Evolutionary conservation across 768 basidiomycete species (phyloP).

Genomic region (Suillus weaverae): DNA sequence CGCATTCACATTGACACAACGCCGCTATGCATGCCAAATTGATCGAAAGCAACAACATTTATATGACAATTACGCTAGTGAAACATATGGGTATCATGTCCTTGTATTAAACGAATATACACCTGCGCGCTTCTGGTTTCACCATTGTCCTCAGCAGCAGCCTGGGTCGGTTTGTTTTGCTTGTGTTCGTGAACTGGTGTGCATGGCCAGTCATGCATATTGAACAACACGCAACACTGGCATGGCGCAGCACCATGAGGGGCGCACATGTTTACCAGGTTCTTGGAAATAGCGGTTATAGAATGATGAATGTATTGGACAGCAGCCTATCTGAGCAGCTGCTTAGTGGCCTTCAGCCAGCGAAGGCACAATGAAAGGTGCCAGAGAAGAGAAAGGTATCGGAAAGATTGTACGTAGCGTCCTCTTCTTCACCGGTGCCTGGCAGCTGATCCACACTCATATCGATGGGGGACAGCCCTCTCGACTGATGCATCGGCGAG

Average conservation of each 20-base stretch:
- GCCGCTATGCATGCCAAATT: not conserved
- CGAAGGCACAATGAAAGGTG: not conserved
- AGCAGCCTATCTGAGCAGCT: not conserved
- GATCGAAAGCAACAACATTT: not conserved
- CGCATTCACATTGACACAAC: too few relatives aligned
- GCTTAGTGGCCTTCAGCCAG: not conserved
- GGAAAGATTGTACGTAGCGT: not conserved
- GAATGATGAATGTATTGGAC: not conserved
- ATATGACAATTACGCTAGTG: not conserved
- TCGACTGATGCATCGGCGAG: not conserved
- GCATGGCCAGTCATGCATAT: not conserved
- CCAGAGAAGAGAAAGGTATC: not conserved
- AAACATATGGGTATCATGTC: not conserved
- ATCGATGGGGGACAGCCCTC: constrained; percentile 5
- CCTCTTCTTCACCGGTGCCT: not conserved
- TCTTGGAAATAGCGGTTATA: not conserved
- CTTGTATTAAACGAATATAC: not conserved
- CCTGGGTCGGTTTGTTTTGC: not conserved
- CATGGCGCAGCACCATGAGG: not conserved
- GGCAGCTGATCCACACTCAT: not conserved
- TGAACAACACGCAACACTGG: not conserved
- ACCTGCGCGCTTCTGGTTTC: not conserved
- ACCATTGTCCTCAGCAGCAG: not conserved
- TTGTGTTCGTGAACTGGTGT: not conserved
- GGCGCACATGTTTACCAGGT: not conserved